A percentile compares a stretch with the other conserved stretches of the same genome.
Conservation (phyloP, 495 filamentous ascomycete species). For the Aspergillus steynii region DNA sequence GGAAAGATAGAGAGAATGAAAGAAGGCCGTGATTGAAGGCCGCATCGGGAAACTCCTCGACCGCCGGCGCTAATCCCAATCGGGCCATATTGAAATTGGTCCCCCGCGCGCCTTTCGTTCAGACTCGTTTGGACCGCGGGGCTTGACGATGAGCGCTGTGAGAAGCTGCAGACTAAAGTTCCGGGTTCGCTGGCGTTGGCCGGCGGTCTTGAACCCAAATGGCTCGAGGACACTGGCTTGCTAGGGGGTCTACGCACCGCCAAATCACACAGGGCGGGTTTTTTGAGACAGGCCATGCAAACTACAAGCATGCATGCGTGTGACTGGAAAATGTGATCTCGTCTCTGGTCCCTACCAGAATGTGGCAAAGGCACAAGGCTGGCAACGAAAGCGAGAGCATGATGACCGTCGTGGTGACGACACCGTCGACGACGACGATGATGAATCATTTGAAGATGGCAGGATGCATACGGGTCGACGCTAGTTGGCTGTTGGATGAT, state of each 20-base stretch:
- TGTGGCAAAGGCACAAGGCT: neutral
- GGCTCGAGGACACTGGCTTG: neutral
- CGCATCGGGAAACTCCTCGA: neutral
- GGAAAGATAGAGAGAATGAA: too few species aligned
- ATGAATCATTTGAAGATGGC: too few species aligned
- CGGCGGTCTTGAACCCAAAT: neutral
- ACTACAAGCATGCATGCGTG: slow-evolving; percentile 6
- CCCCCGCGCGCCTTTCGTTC: slow-evolving; percentile 1
- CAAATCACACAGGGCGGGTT: neutral
- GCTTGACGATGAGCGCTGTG: neutral
- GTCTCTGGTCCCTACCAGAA: neutral
- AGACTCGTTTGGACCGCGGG: neutral
- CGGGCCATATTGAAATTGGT: slow-evolving; percentile 6
- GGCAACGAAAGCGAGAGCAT: neutral
- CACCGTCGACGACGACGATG: neutral
- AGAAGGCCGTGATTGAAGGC: neutral
- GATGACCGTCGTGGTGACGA: neutral
- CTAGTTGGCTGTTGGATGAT: neutral
- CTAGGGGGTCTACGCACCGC: neutral
- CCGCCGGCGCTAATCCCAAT: neutral
- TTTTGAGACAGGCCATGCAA: slow-evolving; percentile 5
- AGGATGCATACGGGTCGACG: neutral
- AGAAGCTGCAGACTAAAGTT: slow-evolving; percentile 7
- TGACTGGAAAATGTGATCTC: slow-evolving; percentile 14
- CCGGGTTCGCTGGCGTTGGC: slow-evolving; percentile 4